A percentile compares a stretch with the other conserved stretches of the same genome.
These are phyloP conservation scores for Arabidopsis arenosa DNA, from an alignment of 345 rosid genomes.

Conservation along the genomic window DNA sequence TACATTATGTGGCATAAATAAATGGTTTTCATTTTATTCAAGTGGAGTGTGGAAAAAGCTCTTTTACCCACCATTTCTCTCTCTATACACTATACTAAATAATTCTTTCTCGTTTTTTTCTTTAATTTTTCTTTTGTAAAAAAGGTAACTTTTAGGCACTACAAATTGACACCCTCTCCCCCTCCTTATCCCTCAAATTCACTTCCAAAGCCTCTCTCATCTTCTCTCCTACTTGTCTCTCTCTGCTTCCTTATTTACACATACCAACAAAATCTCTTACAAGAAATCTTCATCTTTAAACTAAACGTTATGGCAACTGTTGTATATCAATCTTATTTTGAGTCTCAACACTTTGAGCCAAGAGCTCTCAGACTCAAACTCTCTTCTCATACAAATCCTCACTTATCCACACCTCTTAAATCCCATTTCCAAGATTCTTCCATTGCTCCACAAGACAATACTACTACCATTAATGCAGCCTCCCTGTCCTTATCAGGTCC, in stretches of 20 bases:
- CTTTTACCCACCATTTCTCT: slow-evolving; percentile 43
- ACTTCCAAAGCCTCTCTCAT: slow-evolving; percentile 35
- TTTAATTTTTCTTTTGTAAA: neutral
- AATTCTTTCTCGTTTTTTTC: slow-evolving; percentile 21
- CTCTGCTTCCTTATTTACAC: slow-evolving; percentile 29
- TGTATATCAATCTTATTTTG: slow-evolving; percentile 66
- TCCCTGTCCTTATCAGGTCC: slow-evolving; percentile 37
- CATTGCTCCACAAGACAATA: slow-evolving; percentile 34
- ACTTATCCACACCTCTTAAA: slow-evolving; percentile 45
- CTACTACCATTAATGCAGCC: slow-evolving; percentile 32
- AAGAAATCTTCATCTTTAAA: slow-evolving; percentile 1
- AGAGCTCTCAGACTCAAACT: slow-evolving; percentile 62
- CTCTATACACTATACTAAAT: slow-evolving; percentile 35
- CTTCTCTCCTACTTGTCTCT: slow-evolving; percentile 25
- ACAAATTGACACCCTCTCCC: slow-evolving; percentile 41
- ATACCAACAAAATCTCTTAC: slow-evolving; percentile 23
- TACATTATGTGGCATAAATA: slow-evolving; percentile 42
- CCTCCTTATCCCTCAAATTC: slow-evolving; percentile 50
- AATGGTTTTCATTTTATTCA: slow-evolving; percentile 33
- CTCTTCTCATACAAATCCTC: slow-evolving; percentile 52
- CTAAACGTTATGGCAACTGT: slow-evolving; percentile 63
- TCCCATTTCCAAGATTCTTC: slow-evolving; percentile 47
- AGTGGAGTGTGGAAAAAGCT: slow-evolving; percentile 45
- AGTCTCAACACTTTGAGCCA: slow-evolving; percentile 63
- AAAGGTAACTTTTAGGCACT: slow-evolving; percentile 43